Conservation (phyloP, 2,329 filamentous ascomycete genomes). For the Cladosporium velox region DNA sequence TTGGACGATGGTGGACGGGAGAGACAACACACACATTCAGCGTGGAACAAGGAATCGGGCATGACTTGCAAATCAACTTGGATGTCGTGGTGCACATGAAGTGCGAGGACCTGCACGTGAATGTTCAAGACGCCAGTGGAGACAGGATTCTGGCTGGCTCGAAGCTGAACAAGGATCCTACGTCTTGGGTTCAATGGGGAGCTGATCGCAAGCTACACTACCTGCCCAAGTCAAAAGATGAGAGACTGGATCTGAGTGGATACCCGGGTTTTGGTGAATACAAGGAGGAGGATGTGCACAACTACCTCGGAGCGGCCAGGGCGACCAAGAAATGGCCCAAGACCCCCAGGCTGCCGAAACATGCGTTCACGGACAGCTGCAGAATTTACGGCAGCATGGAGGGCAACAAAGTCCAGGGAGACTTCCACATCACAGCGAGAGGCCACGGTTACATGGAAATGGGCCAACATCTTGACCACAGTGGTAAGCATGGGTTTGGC, state of each 20-base stretch:
- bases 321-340: conserved; percentile 68
- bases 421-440: conserved; percentile 94
- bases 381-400: conserved; percentile 87
- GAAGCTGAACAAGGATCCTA: conserved; percentile 72
- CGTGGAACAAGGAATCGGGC: conserved; percentile 88
- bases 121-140: conserved; percentile 93
- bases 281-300: conserved; percentile 82
- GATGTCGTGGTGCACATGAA: conserved; percentile 90
- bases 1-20: conserved; percentile 80
- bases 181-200: conserved; percentile 81
- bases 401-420: conserved; percentile 94
- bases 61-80: conserved; percentile 88
- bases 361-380: conserved; percentile 67
- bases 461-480: conserved; percentile 79
- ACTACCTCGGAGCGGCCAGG: conserved; percentile 76
- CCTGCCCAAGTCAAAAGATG: conserved; percentile 60
- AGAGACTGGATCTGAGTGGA: conserved; percentile 50
- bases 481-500: conserved; percentile 51
- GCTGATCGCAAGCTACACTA: conserved; percentile 61
- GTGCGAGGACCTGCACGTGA: conserved; percentile 87
- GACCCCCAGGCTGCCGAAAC: conserved; percentile 65
- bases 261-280: conserved; percentile 48
- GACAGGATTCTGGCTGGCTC: conserved; percentile 85
- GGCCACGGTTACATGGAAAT: conserved; percentile 91
- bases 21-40: conserved; percentile 85